phyloP scores from a whole-genome alignment of 2,329 filamentous ascomycete genomes.

The Grosmannia huntii region DNA sequence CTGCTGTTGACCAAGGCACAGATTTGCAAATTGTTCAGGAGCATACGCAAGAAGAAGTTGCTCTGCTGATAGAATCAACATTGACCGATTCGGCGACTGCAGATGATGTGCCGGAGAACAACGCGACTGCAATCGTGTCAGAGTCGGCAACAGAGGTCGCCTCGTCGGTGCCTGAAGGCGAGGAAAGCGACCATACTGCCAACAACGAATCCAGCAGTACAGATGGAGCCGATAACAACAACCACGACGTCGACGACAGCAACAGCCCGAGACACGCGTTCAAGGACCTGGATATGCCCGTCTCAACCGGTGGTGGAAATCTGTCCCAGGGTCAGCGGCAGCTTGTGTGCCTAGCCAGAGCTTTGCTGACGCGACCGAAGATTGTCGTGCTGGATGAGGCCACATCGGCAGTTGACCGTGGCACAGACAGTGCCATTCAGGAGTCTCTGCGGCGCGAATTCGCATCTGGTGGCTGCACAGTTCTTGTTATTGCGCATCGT shows the following conservation, averaged over 20 bases:
- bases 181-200: constrained; percentile 3
- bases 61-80: constrained; percentile 6
- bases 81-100: constrained; percentile 7
- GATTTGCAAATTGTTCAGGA: not conserved
- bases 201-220: not conserved
- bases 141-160: constrained; percentile 9
- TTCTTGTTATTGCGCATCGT: constrained; percentile 29
- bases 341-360: constrained; percentile 33
- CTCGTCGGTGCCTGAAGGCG: constrained; percentile 1
- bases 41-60: constrained; percentile 6
- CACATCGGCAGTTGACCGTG: constrained; percentile 38
- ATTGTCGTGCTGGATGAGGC: constrained; percentile 30
- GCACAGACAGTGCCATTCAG: constrained; percentile 45
- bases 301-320: constrained; percentile 20
- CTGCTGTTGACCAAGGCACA: not conserved
- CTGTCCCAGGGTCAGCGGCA: constrained; percentile 35
- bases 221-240: not conserved
- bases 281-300: constrained; percentile 19
- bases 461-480: constrained; percentile 39
- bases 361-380: constrained; percentile 27
- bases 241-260: not conserved
- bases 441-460: constrained; percentile 34
- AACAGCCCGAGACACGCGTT: constrained; percentile 16
- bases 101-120: constrained; percentile 10
- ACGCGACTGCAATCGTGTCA: constrained; percentile 1